Evolutionary conservation across 352 stramenopile species (phyloP), one percentile per base, ranked within the genome.

Genomic region (Globisporangium nunn): DNA sequence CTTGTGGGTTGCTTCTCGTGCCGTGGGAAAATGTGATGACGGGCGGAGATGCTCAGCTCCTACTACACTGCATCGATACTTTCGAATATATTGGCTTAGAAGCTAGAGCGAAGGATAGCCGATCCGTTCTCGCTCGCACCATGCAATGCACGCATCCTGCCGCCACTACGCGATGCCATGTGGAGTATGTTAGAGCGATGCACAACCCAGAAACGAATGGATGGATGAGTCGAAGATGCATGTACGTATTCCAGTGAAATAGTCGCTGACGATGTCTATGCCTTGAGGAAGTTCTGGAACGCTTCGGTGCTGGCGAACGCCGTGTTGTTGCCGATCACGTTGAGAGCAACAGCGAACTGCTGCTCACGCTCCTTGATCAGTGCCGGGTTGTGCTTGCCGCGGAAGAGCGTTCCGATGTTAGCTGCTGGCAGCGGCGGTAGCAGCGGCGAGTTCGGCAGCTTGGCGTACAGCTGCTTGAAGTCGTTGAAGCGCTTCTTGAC

Each of bases 401-500:
- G 74, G 56, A 91, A 70, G 47, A 74, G 66, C 31, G 78, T 69
- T 49, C 62, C 45, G 2, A 91, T 33, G 6, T 74, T 75, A 2
- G 70, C 73, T n/a, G 57, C 40, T 0, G 84, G 84, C 5, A 93
- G 69, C 6, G 75, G 48, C 6, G 84, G 84, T 28, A 93, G 59
- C 33, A 8, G 55, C 29, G 65, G 65, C 3, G 63, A 61, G 37
- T 55, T 70, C 33, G 61, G 56, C 0, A 91, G 66, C 10, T 62
- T 60, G 10, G 63, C 61, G 54, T 92, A 74, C 8, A 93, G 66
- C 43, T 66, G 57, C 72, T 92, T 92, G 58, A 93, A 93, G 61
- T 92, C 84, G 57, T 81, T 89, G 68, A 75, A 91, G 61, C 81
- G 81, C 64, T 82, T 87, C 65, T 90, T 87, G 52, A 85, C 64